Evolutionary conservation across 2,329 filamentous ascomycete species (phyloP), one percentile per base, ranked within the genome.

Genomic region (Peltaster fructicola): DNA sequence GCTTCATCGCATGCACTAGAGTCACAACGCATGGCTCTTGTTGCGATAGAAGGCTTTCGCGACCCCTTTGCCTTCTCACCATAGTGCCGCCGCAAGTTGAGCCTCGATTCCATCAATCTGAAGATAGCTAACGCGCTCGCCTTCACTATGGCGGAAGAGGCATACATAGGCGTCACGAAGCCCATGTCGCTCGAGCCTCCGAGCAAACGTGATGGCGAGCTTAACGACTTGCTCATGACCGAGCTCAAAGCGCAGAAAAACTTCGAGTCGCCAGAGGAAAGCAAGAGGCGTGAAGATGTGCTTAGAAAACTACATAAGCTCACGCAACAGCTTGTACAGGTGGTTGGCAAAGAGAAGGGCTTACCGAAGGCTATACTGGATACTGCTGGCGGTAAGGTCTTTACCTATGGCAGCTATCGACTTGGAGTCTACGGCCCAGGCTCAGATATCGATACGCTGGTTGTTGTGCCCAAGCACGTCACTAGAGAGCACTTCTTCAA

Each of bases 361-460:
- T 62, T 85, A 24, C 75, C 82, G 22, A 68, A 79, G 20, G 70
- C 73, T 15, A 67, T 88, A 22, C 67, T 88, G 22, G 79, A 84
- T 38, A 73, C 76, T 44, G 79, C 84, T 5, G 79, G 84, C 26
- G 88, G 84, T 36, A 88, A 85, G 56, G 73, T 98, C 38, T 92
- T 91, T 50, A 90, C 85, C 1, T 98, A 88, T 51, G 88, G 88
- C 35, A 95, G 88, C 53, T 98, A 85, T 52, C 75, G 84, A 18
- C 63, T 98, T 8, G 88, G 88, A 31, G 88, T 95, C 13, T 92
- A 79, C 51, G 84, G 84, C 5, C 88, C 88, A 21, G 82, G 82
- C 24, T 95, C 88, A 22, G 88, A 98, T 69, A 95, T 98, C 41
- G 88, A 98, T 56, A 93, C 88, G 2, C 68, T 98, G 25, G 73